A percentile compares a stretch with the other conserved stretches of the same genome.
Conservation (phyloP, 441 rosid species). For the Pelargonium cotyledonis region DNA sequence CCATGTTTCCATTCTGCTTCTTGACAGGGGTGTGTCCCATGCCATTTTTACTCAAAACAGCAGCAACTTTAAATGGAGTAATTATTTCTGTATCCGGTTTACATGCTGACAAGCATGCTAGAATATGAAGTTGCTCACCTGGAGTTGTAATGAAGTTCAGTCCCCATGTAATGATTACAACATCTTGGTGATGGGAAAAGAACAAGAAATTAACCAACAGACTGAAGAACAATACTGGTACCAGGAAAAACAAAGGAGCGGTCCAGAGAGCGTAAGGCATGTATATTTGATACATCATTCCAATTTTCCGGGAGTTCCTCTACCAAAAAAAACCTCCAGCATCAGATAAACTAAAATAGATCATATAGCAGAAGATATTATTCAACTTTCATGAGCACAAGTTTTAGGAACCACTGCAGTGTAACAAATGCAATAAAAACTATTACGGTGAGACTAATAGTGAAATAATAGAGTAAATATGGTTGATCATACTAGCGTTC, state of each 20-base stretch:
- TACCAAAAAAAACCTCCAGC: conserved; percentile 21
- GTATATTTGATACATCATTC: conserved; percentile 53
- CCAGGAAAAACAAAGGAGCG: conserved; percentile 92
- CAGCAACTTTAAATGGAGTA: conserved; percentile 96
- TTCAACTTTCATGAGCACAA: neutral
- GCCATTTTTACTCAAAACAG: conserved; percentile 72
- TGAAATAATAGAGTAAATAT: no score
- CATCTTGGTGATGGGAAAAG: neutral
- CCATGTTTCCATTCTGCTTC: conserved; percentile 44
- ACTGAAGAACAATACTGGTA: conserved; percentile 26
- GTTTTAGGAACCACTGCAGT: no score
- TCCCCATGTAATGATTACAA: neutral
- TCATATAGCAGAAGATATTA: neutral
- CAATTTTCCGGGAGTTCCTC: conserved; percentile 70
- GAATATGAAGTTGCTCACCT: conserved; percentile 87
- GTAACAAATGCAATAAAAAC: no score
- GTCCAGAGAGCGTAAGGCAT: conserved; percentile 57
- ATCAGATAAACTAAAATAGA: conserved; percentile 15
- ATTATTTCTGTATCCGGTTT: conserved; percentile 79
- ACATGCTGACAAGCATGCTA: conserved; percentile 79
- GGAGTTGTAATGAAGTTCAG: conserved; percentile 17
- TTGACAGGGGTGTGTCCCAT: conserved; percentile 42
- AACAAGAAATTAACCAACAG: conserved; percentile 9
- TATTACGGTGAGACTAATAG: no score
- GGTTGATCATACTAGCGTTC: no score